Conservation (phyloP, 1,139 yeast species). For the Taphrina communis region DNA sequence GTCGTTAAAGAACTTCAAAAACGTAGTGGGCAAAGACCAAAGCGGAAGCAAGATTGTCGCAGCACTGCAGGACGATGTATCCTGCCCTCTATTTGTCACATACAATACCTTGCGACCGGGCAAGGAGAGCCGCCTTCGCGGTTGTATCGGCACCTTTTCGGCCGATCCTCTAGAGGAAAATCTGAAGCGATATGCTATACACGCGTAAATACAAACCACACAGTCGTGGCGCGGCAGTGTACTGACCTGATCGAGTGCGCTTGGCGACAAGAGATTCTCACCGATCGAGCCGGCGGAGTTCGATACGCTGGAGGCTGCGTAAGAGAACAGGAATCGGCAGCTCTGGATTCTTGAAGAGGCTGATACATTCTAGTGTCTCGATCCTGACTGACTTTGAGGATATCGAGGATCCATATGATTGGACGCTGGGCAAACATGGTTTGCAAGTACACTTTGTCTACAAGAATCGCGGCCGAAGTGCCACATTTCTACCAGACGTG, state of each 20-base stretch:
- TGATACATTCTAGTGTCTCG: slow-evolving; percentile 60
- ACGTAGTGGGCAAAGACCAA: no score
- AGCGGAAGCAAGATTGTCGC: neutral
- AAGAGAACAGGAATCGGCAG: slow-evolving; percentile 5
- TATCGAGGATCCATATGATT: slow-evolving; percentile 62
- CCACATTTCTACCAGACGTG: slow-evolving; percentile 90
- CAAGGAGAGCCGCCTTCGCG: slow-evolving; percentile 59
- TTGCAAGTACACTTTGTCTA: slow-evolving; percentile 62
- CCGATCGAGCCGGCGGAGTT: slow-evolving; percentile 69
- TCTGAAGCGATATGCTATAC: slow-evolving; percentile 64
- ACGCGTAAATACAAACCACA: slow-evolving; percentile 54
- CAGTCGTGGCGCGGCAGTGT: neutral
- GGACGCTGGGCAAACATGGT: slow-evolving; percentile 87
- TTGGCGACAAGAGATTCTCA: slow-evolving; percentile 76
- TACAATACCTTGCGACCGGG: slow-evolving; percentile 63
- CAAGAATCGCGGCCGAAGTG: slow-evolving; percentile 54
- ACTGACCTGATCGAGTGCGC: slow-evolving; percentile 54
- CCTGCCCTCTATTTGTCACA: slow-evolving; percentile 78
- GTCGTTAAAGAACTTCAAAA: neutral
- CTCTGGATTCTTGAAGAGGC: neutral
- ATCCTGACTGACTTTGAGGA: slow-evolving; percentile 66
- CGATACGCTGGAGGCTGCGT: slow-evolving; percentile 56
- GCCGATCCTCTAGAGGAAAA: slow-evolving; percentile 61
- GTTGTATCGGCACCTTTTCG: slow-evolving; percentile 90
- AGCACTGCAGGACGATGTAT: slow-evolving; percentile 41